Evolutionary conservation across 345 rosid genomes (phyloP).

Genomic region (Ricinus communis): DNA sequence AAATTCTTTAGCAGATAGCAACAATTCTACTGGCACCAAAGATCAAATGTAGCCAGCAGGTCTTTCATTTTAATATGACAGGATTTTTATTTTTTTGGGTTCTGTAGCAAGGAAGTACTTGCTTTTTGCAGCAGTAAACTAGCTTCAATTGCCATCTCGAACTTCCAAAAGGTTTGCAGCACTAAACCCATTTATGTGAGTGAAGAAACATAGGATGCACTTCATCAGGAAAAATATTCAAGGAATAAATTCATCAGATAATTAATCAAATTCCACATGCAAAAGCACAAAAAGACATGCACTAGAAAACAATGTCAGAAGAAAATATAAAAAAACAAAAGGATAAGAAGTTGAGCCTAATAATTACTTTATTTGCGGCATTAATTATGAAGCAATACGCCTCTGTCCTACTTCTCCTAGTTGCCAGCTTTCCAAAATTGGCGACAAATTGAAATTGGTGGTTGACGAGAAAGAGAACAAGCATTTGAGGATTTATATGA

Average conservation of each 20-base stretch:
- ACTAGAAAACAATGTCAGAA: too few species aligned
- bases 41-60: background rate
- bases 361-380: constrained; percentile 8
- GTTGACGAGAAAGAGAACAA: background rate
- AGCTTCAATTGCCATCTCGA: background rate
- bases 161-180: background rate
- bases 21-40: background rate
- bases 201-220: constrained; percentile 96
- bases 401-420: constrained; percentile 3
- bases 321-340: too few species aligned
- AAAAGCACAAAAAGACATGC: too few species aligned
- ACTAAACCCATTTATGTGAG: constrained; percentile 86
- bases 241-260: constrained; percentile 40
- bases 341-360: too few species aligned
- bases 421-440: constrained; percentile 21
- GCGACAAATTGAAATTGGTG: constrained; percentile 9
- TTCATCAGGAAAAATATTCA: constrained; percentile 56
- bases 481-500: background rate
- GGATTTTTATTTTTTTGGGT: background rate
- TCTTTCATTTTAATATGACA: background rate
- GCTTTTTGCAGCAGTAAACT: background rate
- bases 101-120: background rate
- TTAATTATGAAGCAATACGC: background rate
- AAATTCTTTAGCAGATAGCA: too few species aligned
- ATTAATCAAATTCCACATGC: background rate